Conservation (phyloP, 441 rosid genomes). For the Gossypium trilobum region DNA sequence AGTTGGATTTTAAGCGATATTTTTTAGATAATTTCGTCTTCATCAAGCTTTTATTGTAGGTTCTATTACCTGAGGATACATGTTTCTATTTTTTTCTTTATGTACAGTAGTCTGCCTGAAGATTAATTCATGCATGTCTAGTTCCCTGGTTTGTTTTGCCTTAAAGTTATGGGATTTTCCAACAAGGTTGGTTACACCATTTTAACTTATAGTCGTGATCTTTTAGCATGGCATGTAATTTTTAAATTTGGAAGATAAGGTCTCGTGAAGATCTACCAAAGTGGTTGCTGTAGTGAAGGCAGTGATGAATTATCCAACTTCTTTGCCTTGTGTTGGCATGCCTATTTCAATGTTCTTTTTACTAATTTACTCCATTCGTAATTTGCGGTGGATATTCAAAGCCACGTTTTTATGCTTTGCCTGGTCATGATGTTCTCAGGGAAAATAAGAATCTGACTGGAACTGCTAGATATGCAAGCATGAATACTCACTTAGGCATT, state of each 20-base stretch:
- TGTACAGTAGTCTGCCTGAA: neutral
- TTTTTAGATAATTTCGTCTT: neutral
- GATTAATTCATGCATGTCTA: neutral
- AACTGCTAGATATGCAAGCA: conserved; percentile 98
- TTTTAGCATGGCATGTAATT: neutral
- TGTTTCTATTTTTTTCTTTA: neutral
- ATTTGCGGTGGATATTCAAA: neutral
- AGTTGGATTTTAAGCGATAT: neutral
- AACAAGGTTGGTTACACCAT: neutral
- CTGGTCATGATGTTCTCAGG: conserved; percentile 40
- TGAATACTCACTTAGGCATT: conserved; percentile 94
- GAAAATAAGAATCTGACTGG: conserved; percentile 95
- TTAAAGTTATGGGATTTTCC: neutral
- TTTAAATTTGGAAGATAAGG: neutral
- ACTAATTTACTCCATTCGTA: neutral
- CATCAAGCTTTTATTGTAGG: neutral
- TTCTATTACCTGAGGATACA: neutral
- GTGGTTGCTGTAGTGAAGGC: neutral
- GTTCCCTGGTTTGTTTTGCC: neutral
- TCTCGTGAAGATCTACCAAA: neutral
- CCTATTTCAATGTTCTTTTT: neutral
- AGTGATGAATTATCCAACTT: neutral
- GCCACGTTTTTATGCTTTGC: neutral
- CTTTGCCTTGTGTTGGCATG: neutral
- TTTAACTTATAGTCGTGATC: neutral